Base-by-base conservation (phyloP, 2,329 filamentous ascomycete genomes). In the Microcera coccophila region DNA sequence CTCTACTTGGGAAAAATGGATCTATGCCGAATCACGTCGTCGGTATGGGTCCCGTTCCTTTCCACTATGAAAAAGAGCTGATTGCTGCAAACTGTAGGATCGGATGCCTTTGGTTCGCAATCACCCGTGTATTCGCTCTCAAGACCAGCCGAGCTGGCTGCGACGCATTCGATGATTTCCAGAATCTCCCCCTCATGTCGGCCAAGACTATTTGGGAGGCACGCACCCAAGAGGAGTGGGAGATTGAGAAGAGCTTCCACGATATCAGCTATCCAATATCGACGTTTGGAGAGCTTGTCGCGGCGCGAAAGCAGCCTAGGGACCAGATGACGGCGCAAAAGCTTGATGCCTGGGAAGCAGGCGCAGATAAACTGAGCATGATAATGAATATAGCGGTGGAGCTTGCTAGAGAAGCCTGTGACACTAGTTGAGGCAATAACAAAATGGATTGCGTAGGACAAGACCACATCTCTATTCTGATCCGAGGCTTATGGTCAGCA, bases 1-100 rank as follows among this genome's bases (percentile, higher is more conserved):
- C 5, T 22, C 12, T 3, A 53, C 46, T 2, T 64, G 60, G 62
- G 46, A 61, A 36, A 52, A 57, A 7, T 64, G 61, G 60, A 53
- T 64, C 4, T 58, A 61, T 19, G 56, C 57, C 0, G 62, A 64
- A 36, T 61, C 62, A 1, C 50, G 62, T 0, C 50, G 62, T 19
- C 45, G 61, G 55, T 53, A 49, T 26, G 36, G 14, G 2, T 2
- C 14, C 18, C 4, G 1, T 14, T 2, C 10, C 3, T 3, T 10
- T 10, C 5, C 4, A 15, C 0, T 4, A 10, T 31, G 12, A 2
- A 3, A 5, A n/a, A 34, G 11, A 1, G 7, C 5, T 14, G 9
- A 35, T 48, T 15, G 48, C n/a, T 4, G 12, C 14, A 16, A 3
- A 11, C 8, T 16, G 1, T 5, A 57, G 54, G 9, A 47, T 57